These are phyloP conservation scores for Melaleuca quinquenervia DNA, from an alignment of 345 rosid species.

Conservation along the genomic window DNA sequence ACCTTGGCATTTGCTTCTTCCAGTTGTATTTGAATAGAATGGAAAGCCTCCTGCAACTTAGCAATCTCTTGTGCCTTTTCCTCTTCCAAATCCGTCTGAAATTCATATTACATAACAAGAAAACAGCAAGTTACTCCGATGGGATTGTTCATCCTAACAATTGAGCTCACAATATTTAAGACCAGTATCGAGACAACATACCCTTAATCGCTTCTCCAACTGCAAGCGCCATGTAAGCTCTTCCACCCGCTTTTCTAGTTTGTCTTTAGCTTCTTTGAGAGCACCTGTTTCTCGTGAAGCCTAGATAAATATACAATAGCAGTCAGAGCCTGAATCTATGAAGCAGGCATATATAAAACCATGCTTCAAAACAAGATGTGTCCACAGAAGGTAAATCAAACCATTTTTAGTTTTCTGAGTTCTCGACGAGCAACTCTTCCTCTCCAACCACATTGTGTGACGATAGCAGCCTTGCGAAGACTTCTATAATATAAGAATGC, in stretches of 20 bases:
- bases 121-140: background rate
- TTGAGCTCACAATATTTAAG: background rate
- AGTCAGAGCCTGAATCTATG: background rate
- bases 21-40: conserved; percentile 65
- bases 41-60: conserved; percentile 76
- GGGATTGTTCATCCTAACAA: background rate
- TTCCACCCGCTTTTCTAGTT: conserved; percentile 96
- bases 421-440: conserved; percentile 85
- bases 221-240: conserved; percentile 97
- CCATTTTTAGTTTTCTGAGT: conserved; percentile 90
- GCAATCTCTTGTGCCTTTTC: conserved; percentile 86
- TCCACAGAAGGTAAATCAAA: conserved; percentile 11
- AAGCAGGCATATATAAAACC: background rate
- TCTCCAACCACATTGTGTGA: conserved; percentile 96
- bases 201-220: conserved; percentile 92
- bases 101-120: background rate
- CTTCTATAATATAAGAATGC: conserved; percentile 64
- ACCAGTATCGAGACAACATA: conserved; percentile 9
- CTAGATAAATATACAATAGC: conserved; percentile 25
- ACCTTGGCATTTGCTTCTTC: conserved; percentile 83
- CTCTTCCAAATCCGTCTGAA: conserved; percentile 87
- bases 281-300: conserved; percentile 96
- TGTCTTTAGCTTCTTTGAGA: conserved; percentile 96
- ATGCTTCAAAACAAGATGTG: background rate
- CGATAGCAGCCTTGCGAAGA: conserved; percentile 74